These are phyloP conservation scores for Posidonia australis DNA, from an alignment of 106 monocot genomes.

Conservation along the genomic window DNA sequence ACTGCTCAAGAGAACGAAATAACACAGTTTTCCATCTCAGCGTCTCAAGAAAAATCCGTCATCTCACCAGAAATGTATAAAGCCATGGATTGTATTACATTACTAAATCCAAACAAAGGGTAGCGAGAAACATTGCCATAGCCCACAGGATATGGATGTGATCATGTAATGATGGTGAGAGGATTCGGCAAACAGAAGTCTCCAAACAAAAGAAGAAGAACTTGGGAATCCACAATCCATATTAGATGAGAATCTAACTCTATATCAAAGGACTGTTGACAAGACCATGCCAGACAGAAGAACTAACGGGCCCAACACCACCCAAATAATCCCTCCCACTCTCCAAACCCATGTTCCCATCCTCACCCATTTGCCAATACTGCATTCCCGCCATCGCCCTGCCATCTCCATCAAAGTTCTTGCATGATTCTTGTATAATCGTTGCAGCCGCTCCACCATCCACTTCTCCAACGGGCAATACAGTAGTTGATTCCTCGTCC, in stretches of 20 bases:
- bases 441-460: not conserved
- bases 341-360: conserved; percentile 2
- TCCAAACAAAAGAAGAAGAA: no score
- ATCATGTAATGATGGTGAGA: no score
- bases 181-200: no score
- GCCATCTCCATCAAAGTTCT: not conserved
- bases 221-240: not conserved
- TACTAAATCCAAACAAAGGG: no score
- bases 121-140: no score
- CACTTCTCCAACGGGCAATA: conserved; percentile 1
- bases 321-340: conserved; percentile 14
- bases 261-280: conserved; percentile 18
- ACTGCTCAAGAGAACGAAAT: no score
- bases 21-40: no score
- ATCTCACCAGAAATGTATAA: no score
- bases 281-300: conserved; percentile 16
- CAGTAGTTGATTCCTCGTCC: not conserved
- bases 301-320: not conserved
- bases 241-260: not conserved
- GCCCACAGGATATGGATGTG: no score
- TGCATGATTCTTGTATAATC: conserved; percentile 8
- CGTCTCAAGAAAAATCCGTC: no score
- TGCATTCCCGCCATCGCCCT: conserved; percentile 7
- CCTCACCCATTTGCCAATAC: not conserved
- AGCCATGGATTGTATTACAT: no score